Evolutionary conservation across 768 basidiomycete genomes (phyloP), one percentile per base, ranked within the genome.

Genomic region (Dictyophora rubrovolvata): DNA sequence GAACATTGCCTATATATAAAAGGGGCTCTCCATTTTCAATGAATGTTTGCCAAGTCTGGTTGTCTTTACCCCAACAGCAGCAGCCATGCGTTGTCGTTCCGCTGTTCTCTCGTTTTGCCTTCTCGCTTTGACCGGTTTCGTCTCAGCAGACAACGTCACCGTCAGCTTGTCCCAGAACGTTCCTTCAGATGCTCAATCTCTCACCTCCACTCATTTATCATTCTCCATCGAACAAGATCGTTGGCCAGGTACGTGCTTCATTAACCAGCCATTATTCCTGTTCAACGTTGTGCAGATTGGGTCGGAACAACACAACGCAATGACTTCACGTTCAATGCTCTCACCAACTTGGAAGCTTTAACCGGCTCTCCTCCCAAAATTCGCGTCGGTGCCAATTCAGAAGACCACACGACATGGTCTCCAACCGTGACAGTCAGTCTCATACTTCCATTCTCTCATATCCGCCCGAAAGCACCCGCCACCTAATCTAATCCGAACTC

Each of bases 301-400:
- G 70, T 71, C 11, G 85, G 86, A 1, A 74, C 73, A 10, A 60
- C 64, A 6, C 69, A 74, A 2, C 73, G 71, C 35, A 86, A 87
- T 64, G 59, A 75, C 17, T 87, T 86, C 69, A 79, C 83, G 61
- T 75, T 74, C 33, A 53, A 46, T 18, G 54, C 55, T 46, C 47
- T 52, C 33, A 47, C 48, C 20, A 52, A 60, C 21, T 36, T 54
- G 53, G 47, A 60, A 37, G 20, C n/a, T 17, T 42, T 56, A 21
- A 58, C 61, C 11, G 61, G 61, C 8, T 46, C 51, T 47, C 61
- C 61, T 7, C 61, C 61, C 6, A 61, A 58, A 23, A 61, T 61
- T 33, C 56, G 61, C 18, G 61, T 61, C n/a, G 61, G 61, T 12
- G 61, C 61, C 34, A 58, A 61, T 23, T 61, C 61, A 9, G 61